Evolutionary conservation across 2,329 filamentous ascomycete genomes (phyloP), one percentile per base, ranked within the genome.

Genomic region (Penicillium olsonii): DNA sequence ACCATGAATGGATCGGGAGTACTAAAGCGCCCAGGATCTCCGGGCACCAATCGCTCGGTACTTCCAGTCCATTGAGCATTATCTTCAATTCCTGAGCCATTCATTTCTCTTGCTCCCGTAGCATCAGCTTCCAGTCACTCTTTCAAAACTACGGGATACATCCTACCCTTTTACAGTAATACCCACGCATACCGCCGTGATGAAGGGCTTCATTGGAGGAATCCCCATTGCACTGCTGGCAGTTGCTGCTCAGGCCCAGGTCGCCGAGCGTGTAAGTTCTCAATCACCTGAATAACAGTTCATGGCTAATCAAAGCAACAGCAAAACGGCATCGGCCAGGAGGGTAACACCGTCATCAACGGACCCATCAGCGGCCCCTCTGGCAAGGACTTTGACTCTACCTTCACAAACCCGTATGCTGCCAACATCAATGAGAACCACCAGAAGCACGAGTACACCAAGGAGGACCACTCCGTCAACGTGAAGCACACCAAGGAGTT

Each of bases 201-300:
- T 72, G 69, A 72, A 71, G 63, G 65, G 62, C 38, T 60, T 71
- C 38, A 57, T 65, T 24, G 63, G 58, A 37, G 68, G 67, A 42
- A 65, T 72, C 37, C 66, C 69, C 5, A 52, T 72, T 15, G 69
- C 69, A 39, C 54, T 71, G 15, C 53, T 71, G 44, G 68, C 63
- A 40, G 63, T 65, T 12, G 61, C 65, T 37, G 66, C 61, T 11
- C 62, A 62, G 38, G 61, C 63, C 4, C 54, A 65, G 46, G 55
- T 52, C 10, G 56, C 60, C 48, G 57, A 58, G 38, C 49, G 31
- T 15, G 59, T 61, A 37, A 42, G 57, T 31, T n/a, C 11, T 31
- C 12, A n/a, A n/a, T n/a, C n/a, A n/a, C n/a, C n/a, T n/a, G n/a
- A n/a, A n/a, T n/a, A n/a, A n/a, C n/a, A n/a, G n/a, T n/a, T n/a